Evolutionary conservation across 2,329 filamentous ascomycete species (phyloP).

Genomic region (Gliomastix tumulicola): DNA sequence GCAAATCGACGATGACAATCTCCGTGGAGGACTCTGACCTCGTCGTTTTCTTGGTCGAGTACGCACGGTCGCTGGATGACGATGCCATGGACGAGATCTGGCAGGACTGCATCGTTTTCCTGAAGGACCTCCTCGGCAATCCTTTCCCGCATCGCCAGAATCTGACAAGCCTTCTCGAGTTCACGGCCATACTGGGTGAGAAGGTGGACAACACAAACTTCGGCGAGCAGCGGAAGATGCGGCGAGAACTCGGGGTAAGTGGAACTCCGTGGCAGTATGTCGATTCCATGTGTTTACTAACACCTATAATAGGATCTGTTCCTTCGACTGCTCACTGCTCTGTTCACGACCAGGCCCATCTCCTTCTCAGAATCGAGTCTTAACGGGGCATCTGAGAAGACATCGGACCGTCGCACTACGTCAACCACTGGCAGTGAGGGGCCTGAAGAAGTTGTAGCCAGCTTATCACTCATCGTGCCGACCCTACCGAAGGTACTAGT

Average conservation of each 20-base stretch:
- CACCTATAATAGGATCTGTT: conserved; percentile 65
- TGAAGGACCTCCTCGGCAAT: conserved; percentile 84
- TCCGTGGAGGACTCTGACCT: conserved; percentile 77
- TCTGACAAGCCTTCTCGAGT: conserved; percentile 77
- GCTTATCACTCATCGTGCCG: conserved; percentile 72
- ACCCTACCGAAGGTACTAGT: conserved; percentile 77
- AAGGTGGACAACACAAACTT: conserved; percentile 98
- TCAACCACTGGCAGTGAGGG: conserved; percentile 32
- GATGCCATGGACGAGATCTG: conserved; percentile 98
- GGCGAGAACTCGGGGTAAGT: conserved; percentile 77
- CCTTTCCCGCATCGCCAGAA: conserved; percentile 93
- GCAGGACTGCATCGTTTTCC: conserved; percentile 86
- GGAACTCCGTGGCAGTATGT: no score
- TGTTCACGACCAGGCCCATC: conserved; percentile 83
- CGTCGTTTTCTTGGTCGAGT: conserved; percentile 83
- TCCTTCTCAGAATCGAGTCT: conserved; percentile 53
- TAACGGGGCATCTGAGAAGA: conserved; percentile 27
- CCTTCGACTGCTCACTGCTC: conserved; percentile 78
- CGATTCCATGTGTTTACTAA: neutral
- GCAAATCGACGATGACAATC: conserved; percentile 84
- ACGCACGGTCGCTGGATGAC: conserved; percentile 84
- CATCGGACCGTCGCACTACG: conserved; percentile 26
- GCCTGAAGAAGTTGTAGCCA: conserved; percentile 70
- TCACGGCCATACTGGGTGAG: conserved; percentile 81
- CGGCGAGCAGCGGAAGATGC: conserved; percentile 88